Conservation (phyloP, 495 filamentous ascomycete genomes). For the Corynascus novoguineensis region DNA sequence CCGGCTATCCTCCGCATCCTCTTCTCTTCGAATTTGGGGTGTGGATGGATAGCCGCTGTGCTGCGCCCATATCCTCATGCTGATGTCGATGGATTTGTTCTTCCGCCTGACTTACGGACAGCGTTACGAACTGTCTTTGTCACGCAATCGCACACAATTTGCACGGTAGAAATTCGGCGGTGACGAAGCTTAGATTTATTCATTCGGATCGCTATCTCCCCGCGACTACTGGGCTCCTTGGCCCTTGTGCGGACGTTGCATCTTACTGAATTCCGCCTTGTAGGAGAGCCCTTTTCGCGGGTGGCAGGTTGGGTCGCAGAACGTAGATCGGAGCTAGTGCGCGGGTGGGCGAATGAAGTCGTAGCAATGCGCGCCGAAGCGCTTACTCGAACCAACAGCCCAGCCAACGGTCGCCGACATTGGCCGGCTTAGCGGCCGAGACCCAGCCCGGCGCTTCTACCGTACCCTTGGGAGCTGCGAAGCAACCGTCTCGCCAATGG, state of each 20-base stretch:
- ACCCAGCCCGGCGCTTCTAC: slow-evolving; percentile 14
- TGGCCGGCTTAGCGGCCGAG: slow-evolving; percentile 4
- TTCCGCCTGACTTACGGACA: too few relatives aligned
- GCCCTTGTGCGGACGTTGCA: not conserved
- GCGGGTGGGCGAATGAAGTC: slow-evolving; percentile 9
- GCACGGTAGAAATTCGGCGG: too few relatives aligned
- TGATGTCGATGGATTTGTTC: not conserved
- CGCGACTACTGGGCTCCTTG: not conserved
- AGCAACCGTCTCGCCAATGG: slow-evolving; percentile 2
- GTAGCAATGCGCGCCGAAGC: slow-evolving; percentile 4
- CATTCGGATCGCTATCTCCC: not conserved
- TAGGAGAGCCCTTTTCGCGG: not conserved
- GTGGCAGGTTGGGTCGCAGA: slow-evolving; percentile 8
- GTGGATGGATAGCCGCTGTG: not conserved
- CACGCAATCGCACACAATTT: too few relatives aligned
- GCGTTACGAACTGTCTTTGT: too few relatives aligned
- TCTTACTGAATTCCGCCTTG: not conserved
- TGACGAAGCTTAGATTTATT: not conserved
- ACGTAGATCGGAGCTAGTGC: not conserved
- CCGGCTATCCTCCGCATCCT: not conserved
- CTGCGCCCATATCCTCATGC: slow-evolving; percentile 7
- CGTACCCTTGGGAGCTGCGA: slow-evolving; percentile 3
- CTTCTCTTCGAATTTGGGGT: not conserved
- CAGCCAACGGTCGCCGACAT: not conserved
- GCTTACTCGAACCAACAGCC: slow-evolving; percentile 17